phyloP scores from a whole-genome alignment of 139 green algal species.

The Chlorella sp. region DNA sequence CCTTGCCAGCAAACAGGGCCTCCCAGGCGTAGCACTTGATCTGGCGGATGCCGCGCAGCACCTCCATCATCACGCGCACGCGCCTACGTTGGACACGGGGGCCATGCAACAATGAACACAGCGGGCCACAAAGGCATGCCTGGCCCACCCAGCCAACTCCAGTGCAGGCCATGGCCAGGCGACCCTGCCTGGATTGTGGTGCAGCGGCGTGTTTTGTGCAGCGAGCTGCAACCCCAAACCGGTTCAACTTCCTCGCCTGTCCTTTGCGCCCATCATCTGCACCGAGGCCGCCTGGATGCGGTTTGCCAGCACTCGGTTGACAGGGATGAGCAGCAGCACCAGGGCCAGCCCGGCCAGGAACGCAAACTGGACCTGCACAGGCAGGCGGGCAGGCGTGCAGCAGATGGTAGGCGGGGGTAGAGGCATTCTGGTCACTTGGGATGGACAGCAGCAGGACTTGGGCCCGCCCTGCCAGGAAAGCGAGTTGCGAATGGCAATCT shows the following conservation, averaged over 20 bases:
- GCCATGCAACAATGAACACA: background rate
- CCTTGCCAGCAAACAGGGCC: slow-evolving; percentile 31
- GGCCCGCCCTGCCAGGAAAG: background rate
- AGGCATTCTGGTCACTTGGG: background rate
- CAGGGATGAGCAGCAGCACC: slow-evolving; percentile 78
- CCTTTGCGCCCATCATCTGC: slow-evolving; percentile 83
- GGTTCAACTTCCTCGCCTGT: slow-evolving; percentile 28
- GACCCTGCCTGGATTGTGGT: background rate
- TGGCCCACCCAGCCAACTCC: background rate
- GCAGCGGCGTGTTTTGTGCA: background rate
- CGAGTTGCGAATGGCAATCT: slow-evolving; percentile 65
- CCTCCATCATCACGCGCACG: slow-evolving; percentile 56
- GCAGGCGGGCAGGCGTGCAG: background rate
- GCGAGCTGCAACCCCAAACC: background rate
- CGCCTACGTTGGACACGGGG: slow-evolving; percentile 24
- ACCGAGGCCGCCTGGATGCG: slow-evolving; percentile 67
- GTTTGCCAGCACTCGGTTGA: slow-evolving; percentile 78
- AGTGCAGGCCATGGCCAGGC: background rate
- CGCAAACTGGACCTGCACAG: slow-evolving; percentile 74
- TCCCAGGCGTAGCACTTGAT: slow-evolving; percentile 77
- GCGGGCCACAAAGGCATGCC: no score
- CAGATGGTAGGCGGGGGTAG: background rate
- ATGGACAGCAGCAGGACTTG: background rate
- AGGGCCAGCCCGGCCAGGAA: slow-evolving; percentile 85
- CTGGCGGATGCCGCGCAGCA: slow-evolving; percentile 61